phyloP scores from a whole-genome alignment of 345 rosid genomes.

The Gossypium stocksii region DNA sequence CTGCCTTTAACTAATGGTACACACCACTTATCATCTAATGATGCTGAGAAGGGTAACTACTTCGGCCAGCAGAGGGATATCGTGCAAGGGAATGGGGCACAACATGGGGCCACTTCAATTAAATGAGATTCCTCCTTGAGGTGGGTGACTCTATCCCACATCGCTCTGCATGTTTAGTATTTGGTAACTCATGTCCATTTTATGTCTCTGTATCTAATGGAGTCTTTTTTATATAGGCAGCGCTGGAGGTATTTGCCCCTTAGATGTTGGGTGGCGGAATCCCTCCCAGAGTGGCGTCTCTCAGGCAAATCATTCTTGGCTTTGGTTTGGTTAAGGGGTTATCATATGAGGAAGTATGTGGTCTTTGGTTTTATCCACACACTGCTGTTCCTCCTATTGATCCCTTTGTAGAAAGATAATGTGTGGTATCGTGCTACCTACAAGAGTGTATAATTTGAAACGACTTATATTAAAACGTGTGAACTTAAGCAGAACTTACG shows the following conservation, averaged over 20 bases:
- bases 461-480: neutral
- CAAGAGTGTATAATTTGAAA: neutral
- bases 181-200: neutral
- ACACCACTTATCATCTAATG: slow-evolving; percentile 19
- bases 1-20: slow-evolving; percentile 17
- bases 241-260: slow-evolving; percentile 13
- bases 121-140: slow-evolving; percentile 19
- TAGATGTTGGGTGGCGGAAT: slow-evolving; percentile 8
- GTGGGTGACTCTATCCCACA: slow-evolving; percentile 19
- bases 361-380: neutral
- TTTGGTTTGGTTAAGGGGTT: slow-evolving; percentile 24
- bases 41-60: slow-evolving; percentile 5
- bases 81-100: slow-evolving; percentile 28
- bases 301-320: slow-evolving; percentile 83
- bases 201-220: neutral
- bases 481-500: no score
- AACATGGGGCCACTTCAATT: slow-evolving; percentile 26
- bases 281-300: slow-evolving; percentile 14
- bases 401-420: slow-evolving; percentile 3
- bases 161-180: slow-evolving; percentile 19
- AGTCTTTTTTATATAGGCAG: slow-evolving; percentile 20
- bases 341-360: neutral
- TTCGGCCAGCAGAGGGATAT: slow-evolving; percentile 29
- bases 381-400: neutral
- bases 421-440: no score